Conservation (phyloP, 495 filamentous ascomycete genomes). For the Xylaria flabelliformis region DNA sequence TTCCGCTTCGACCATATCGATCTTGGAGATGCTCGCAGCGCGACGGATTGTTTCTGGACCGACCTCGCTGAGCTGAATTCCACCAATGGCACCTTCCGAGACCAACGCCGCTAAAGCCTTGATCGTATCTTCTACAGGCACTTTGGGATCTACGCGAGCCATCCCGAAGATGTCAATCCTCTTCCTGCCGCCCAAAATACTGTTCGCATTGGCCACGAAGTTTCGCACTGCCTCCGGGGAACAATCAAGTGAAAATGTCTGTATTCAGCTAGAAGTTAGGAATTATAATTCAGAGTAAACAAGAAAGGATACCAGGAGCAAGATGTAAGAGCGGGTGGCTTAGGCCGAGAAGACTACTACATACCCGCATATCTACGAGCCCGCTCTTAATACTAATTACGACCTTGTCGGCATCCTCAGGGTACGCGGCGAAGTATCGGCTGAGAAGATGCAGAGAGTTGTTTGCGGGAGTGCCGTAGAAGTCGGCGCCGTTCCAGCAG, state of each 20-base stretch:
- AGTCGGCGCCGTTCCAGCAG: conserved; percentile 75
- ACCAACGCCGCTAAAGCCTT: conserved; percentile 56
- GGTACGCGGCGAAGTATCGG: conserved; percentile 66
- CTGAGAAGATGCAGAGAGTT: conserved; percentile 61
- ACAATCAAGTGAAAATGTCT: conserved; percentile 42
- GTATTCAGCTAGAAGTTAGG: not conserved
- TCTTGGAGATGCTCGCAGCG: conserved; percentile 66
- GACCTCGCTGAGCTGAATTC: conserved; percentile 71
- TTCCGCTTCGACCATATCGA: conserved; percentile 74
- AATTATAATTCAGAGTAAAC: not conserved
- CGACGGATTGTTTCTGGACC: conserved; percentile 67
- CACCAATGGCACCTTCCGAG: conserved; percentile 67
- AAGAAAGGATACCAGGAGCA: not conserved
- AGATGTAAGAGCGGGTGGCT: not conserved
- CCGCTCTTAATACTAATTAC: conserved; percentile 68
- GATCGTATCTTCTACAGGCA: conserved; percentile 47
- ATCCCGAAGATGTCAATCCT: conserved; percentile 75
- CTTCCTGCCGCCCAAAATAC: conserved; percentile 64
- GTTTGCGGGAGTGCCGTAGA: conserved; percentile 49
- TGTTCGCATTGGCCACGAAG: conserved; percentile 68
- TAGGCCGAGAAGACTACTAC: not conserved
- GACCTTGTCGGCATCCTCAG: conserved; percentile 65
- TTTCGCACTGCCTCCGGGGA: conserved; percentile 61
- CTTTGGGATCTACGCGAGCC: conserved; percentile 66
- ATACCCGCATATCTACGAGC: conserved; percentile 18